A percentile compares a stretch with the other conserved stretches of the same genome.
Evolutionary conservation across 306 rosid species (phyloP).

Genomic region (apple (Malus domestica)): DNA sequence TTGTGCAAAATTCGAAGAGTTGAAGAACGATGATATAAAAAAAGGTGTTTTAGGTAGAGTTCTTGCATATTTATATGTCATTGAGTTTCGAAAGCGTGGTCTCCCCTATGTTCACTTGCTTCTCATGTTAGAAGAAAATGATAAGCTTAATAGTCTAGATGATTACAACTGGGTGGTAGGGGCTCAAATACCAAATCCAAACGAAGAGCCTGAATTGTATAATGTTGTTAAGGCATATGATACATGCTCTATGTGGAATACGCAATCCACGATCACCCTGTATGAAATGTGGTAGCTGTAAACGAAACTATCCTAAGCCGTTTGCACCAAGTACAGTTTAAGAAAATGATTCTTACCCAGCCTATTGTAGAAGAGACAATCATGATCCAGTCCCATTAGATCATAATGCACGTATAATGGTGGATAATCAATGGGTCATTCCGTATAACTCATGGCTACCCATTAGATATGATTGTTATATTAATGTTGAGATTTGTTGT

Average conservation of each 20-base stretch:
- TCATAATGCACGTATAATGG: background rate
- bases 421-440: background rate
- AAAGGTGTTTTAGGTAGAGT: background rate
- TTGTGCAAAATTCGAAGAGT: too few relatives aligned
- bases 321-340: background rate
- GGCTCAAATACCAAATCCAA: background rate
- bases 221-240: background rate
- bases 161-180: background rate
- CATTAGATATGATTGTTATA: background rate
- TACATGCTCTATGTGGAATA: background rate
- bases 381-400: background rate
- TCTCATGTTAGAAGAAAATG: background rate
- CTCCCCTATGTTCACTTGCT: background rate
- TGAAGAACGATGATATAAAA: background rate
- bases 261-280: background rate
- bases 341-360: background rate
- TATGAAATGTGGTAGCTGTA: background rate
- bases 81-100: background rate
- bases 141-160: too few relatives aligned
- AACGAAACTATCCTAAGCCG: background rate
- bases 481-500: background rate
- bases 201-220: background rate
- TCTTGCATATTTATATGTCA: background rate
- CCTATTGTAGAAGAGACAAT: background rate
- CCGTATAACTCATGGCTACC: background rate